phyloP scores from a whole-genome alignment of 2,329 filamentous ascomycete species.

The Orbilia quercus region DNA sequence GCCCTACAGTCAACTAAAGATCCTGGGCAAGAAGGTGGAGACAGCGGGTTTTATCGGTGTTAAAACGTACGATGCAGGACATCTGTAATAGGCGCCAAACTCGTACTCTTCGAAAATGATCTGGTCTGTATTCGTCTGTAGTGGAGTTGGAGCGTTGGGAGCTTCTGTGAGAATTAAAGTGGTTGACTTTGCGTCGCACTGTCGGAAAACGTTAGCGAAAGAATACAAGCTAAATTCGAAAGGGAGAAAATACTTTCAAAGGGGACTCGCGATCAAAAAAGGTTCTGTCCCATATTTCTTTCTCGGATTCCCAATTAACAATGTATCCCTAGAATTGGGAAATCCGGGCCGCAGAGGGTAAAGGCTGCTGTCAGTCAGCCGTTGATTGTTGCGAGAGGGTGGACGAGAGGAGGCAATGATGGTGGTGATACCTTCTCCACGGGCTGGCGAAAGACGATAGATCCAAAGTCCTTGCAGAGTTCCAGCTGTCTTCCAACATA shows the following conservation, averaged over 20 bases:
- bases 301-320: constrained; percentile 96
- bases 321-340: constrained; percentile 73
- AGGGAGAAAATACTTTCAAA: constrained; percentile 64
- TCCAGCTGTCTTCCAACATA: constrained; percentile 84
- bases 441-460: constrained; percentile 84
- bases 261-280: constrained; percentile 79
- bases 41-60: not conserved
- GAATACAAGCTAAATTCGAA: not conserved
- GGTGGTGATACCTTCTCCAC: constrained; percentile 74
- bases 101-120: constrained; percentile 98
- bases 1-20: not conserved
- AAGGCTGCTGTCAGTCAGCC: constrained; percentile 32
- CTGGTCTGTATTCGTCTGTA: constrained; percentile 93
- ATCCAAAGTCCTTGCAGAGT: constrained; percentile 86
- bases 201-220: not conserved
- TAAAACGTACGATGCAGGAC: constrained; percentile 70
- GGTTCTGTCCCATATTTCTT: constrained; percentile 92
- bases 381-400: constrained; percentile 14
- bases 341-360: constrained; percentile 2
- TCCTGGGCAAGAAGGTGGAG: not conserved
- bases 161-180: constrained; percentile 86
- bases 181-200: constrained; percentile 82
- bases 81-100: constrained; percentile 85
- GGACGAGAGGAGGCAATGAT: not conserved
- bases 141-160: constrained; percentile 79